Base-by-base conservation (phyloP, 2,329 filamentous ascomycete species). In the Penicillium polonicum region DNA sequence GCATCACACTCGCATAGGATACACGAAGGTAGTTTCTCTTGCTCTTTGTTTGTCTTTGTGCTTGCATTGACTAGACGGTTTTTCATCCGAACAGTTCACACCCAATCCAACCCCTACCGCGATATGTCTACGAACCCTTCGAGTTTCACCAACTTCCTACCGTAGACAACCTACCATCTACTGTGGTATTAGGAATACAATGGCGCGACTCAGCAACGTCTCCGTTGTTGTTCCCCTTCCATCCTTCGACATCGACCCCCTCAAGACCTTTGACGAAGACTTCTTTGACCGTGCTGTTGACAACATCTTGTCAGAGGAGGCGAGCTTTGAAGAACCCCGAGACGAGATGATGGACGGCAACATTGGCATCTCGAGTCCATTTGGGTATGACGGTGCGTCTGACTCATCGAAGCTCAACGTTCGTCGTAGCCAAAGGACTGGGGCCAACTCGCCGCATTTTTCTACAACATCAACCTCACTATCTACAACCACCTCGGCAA, bases 261-360 rank as follows among this genome's bases (percentile, higher is more conserved):
- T 68, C 52, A 56, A 65, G n/a, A 60, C 62, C 3, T 67, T 70
- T 23, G 57, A 60, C n/a, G 60, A 64, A 17, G 55, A 58, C 2
- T 41, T 60, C 33, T 57, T 57, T 46, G 56, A 61, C 4, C 59
- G 54, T n/a, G 64, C 62, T 0, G 46, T 70, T 25, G 61, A 72
- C 13, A 33, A 55, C 25, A 72, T 71, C 19, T 56, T 72, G 8
- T 62, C 63, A 1, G 67, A 70, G 19, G 64, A 70, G 44, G 54
- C 61, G 15, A 65, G 53, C 33, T 59, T 67, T 27, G 62, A 66
- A 25, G 51, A 39, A 4, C 44, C 44, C 15, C 55, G 29, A 2
- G 42, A 53, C 3, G 42, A 41, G 23, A 29, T 36, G 17, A 35
- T 19, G 50, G 41, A 52, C 5, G 8, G 10, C 4, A 13, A 12